Evolutionary conservation across 2,329 filamentous ascomycete species (phyloP), one percentile per base, ranked within the genome.

Genomic region (Mycosphaerelloides madeirae): DNA sequence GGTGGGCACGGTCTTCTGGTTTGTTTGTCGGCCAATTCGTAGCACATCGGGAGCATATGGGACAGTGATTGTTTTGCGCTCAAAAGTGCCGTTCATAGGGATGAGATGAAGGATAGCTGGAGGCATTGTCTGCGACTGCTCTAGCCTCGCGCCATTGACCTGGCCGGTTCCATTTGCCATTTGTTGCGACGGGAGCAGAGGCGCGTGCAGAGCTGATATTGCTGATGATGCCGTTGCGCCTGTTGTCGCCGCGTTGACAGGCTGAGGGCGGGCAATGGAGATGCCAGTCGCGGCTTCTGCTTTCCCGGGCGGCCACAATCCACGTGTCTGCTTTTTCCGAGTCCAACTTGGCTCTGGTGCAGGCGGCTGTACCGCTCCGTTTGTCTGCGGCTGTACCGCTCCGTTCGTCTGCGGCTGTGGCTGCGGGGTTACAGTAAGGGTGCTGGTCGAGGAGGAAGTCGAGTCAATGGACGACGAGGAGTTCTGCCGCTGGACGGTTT

Each of bases 11-110:
- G 93, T 97, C 68, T 95, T 97, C 54, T 88, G 87, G 67, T 98
- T 98, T 15, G 93, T 98, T 68, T 98, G 93, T 37, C 93, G 85
- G 34, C 93, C 93, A 61, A 98, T 95, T 52, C 89, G 83, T 38
- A 98, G 75, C 31, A 87, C 85, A n/a, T 97, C 91, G n/a, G 93
- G 93, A 53, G 80, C 86, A 64, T 86, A 95, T 0, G 93, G 93
- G 2, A 98, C 87, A 28, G 80, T 87, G 57, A 98, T 97, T 33
- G 90, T 93, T 70, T 98, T 98, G 60, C 89, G 84, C 66, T 97
- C 93, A 64, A 98, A 98, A 1, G 91, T 97, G 46, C 88, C 87
- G 62, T 98, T 98, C 60, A 97, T 81, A 1, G 93, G 94, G 5
- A 91, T 71, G 4, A 98, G 79, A 50, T 89, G 88, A 32, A 96